Conservation (phyloP, 2,329 filamentous ascomycete species). For the Fusarium graminum region DNA sequence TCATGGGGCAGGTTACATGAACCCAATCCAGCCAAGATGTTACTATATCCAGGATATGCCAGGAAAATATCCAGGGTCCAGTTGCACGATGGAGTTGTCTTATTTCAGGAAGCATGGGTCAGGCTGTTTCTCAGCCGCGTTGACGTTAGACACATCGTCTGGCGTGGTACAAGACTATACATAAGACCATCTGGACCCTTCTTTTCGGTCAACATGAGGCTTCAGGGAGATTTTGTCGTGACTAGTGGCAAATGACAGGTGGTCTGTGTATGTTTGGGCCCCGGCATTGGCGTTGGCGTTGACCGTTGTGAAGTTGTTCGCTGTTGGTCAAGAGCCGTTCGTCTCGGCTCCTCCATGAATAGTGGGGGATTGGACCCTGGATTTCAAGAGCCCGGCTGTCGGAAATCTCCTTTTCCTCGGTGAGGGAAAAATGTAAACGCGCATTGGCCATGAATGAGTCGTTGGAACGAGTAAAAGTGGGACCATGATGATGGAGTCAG, state of each 20-base stretch:
- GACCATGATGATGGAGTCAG: constrained; percentile 31
- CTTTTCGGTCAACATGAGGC: constrained; percentile 21
- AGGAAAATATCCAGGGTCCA: constrained; percentile 21
- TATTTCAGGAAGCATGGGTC: constrained; percentile 29
- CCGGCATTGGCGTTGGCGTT: constrained; percentile 3
- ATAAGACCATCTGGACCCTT: constrained; percentile 16
- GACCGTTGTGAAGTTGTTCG: constrained; percentile 15
- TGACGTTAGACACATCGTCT: constrained; percentile 15
- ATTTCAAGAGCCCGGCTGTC: constrained; percentile 17
- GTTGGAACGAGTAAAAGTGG: constrained; percentile 22
- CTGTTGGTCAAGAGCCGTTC: constrained; percentile 16
- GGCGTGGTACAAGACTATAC: constrained; percentile 38
- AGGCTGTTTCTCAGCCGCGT: constrained; percentile 15
- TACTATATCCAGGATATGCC: constrained; percentile 34
- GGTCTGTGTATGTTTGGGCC: constrained; percentile 24
- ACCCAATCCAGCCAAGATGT: constrained; percentile 4
- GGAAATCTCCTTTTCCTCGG: constrained; percentile 7
- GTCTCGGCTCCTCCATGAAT: neutral
- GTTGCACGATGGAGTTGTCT: constrained; percentile 14
- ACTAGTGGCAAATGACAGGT: constrained; percentile 27
- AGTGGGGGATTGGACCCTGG: constrained; percentile 38
- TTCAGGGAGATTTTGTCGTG: constrained; percentile 11
- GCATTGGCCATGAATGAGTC: constrained; percentile 28
- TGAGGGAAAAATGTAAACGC: constrained; percentile 44
- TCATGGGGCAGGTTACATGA: constrained; percentile 14